These are phyloP conservation scores for Wickerhamiella spandovensis DNA, from an alignment of 805 yeast species.

Conservation along the genomic window DNA sequence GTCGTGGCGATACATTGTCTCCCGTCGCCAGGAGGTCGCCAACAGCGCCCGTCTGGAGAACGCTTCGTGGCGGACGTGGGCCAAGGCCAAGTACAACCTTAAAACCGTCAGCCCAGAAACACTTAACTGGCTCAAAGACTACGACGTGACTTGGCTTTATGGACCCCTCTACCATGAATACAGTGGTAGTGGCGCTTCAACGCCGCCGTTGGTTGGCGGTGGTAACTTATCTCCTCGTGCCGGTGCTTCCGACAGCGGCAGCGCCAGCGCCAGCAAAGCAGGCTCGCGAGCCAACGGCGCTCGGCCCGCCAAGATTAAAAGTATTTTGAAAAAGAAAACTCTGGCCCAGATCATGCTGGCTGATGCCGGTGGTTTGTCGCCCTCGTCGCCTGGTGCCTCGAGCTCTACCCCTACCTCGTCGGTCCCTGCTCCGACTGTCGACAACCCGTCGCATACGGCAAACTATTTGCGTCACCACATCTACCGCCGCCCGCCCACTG, in stretches of 20 bases:
- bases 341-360: constrained; percentile 65
- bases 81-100: constrained; percentile 53
- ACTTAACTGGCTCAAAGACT: constrained; percentile 93
- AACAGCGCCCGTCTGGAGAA: constrained; percentile 67
- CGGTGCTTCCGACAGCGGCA: not conserved
- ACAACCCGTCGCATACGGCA: constrained; percentile 8
- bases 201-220: not conserved
- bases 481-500: constrained; percentile 25
- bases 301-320: constrained; percentile 36
- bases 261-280: not conserved
- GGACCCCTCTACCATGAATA: constrained; percentile 62
- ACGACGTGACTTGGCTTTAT: constrained; percentile 94
- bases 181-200: not conserved
- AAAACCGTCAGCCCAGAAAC: constrained; percentile 78
- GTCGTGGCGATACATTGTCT: constrained; percentile 88
- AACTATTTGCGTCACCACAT: constrained; percentile 28
- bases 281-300: not conserved
- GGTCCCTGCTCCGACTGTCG: not conserved
- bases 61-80: constrained; percentile 94
- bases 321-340: constrained; percentile 78
- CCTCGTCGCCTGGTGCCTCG: constrained; percentile 10
- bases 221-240: not conserved
- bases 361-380: constrained; percentile 11
- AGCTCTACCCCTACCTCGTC: not conserved
- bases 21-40: constrained; percentile 72